Evolutionary conservation across 257 asterid species (phyloP), one percentile per base, ranked within the genome.

Genomic region (Rubia yunnanensis): DNA sequence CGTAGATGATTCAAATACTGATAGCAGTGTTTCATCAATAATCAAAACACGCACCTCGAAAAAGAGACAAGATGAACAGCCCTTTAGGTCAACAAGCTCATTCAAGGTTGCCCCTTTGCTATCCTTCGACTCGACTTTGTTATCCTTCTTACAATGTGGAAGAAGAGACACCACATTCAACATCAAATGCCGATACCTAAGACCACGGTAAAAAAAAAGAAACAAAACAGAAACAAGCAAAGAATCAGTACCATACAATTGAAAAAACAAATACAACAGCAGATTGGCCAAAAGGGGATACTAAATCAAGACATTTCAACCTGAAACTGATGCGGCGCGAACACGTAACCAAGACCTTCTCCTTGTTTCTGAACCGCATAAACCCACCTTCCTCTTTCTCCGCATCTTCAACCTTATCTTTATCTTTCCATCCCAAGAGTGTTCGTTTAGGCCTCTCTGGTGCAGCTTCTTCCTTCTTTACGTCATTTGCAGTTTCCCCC

Each of bases 131-230:
- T 94, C 95, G n/a, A 92, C 92, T 65, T 92, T 92, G 82, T 74
- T 92, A 64, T 92, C 98, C 64, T 89, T 92, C 95, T 89, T 89
- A 69, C 89, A 87, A 46, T 89, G 98, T 1, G 97, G 97, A 75
- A 94, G 79, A 28, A 94, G 85, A 17, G 91, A 91, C 18, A 90
- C 91, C 92, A 88, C 68, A 69, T 86, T 94, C 89, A 90, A 72
- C 96, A 94, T 94, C 91, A 90, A 69, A 75, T 90, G 99, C 60
- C 99, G 82, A 81, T 90, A 94, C 95, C 99, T 92, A 74, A 68
- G 78, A 57, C 50, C 28, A 13, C 52, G 62, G 10, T 59, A 63
- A 60, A 0, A 6, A 17, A 9, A 48, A 36, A 26, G 48, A 26
- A 66, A 65, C 5, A 66, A 63, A 59, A 13, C 55, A 17, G 41